Conservation (phyloP, 1,284 basidiomycete genomes). For the Gomphus sp. region DNA sequence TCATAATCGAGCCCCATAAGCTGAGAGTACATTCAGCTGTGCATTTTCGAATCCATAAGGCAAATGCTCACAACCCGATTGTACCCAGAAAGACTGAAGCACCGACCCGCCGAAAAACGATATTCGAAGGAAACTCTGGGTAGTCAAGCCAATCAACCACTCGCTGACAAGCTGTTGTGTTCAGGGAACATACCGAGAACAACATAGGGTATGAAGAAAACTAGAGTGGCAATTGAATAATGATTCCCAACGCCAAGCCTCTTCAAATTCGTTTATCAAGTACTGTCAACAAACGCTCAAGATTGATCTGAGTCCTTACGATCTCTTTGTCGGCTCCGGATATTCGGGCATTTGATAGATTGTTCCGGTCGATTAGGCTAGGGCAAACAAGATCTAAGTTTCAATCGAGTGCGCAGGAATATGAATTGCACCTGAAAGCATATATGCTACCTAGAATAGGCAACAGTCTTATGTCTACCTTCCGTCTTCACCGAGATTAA, state of each 20-base stretch:
- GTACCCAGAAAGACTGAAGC: conserved; percentile 5
- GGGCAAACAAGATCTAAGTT: background rate
- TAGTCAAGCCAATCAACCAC: background rate
- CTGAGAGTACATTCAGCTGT: background rate
- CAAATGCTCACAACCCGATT: conserved; percentile 6
- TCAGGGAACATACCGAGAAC: background rate
- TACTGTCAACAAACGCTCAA: background rate
- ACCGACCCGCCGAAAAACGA: conserved; percentile 9
- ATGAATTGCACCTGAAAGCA: conserved; percentile 1
- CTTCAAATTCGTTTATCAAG: background rate
- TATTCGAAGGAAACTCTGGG: conserved; percentile 11
- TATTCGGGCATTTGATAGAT: conserved; percentile 10
- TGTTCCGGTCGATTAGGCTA: conserved; percentile 11
- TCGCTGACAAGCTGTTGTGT: background rate
- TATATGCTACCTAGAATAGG: conserved; percentile 9
- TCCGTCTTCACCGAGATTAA: background rate
- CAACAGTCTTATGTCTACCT: conserved; percentile 5
- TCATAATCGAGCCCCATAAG: conserved; percentile 5
- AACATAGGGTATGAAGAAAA: conserved; percentile 12
- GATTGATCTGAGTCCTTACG: background rate
- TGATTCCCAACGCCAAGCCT: conserved; percentile 6
- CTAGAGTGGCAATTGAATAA: conserved; percentile 10
- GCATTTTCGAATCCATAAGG: background rate
- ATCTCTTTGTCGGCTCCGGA: conserved; percentile 9
- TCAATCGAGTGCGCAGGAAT: background rate